A percentile compares a stretch with the other conserved stretches of the same genome.
phyloP scores from a whole-genome alignment of 2,329 filamentous ascomycete genomes.

The Pochonia chlamydosporia region DNA sequence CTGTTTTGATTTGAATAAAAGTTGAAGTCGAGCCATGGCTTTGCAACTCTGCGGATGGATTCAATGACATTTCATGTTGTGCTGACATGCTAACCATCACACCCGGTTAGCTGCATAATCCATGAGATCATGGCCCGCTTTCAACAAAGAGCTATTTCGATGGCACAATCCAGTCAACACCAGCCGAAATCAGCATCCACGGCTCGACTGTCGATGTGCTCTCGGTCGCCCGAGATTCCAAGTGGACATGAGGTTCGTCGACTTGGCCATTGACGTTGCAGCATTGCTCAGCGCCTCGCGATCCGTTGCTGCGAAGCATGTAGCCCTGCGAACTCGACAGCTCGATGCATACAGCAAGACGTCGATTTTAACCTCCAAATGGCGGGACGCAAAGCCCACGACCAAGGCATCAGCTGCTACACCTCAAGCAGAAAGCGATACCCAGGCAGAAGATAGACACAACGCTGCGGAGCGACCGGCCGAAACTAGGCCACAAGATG shows the following conservation, averaged over 20 bases:
- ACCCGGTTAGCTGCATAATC: conserved; percentile 25
- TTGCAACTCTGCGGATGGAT: not conserved
- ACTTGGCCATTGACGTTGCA: conserved; percentile 62
- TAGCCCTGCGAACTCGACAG: conserved; percentile 51
- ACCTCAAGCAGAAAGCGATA: not conserved
- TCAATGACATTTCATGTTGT: not conserved
- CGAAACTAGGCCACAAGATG: not conserved
- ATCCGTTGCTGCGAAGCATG: conserved; percentile 58
- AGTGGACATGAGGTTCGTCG: conserved; percentile 53
- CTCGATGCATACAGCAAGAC: conserved; percentile 43
- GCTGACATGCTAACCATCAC: not conserved
- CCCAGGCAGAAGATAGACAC: not conserved
- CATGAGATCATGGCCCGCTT: conserved; percentile 15
- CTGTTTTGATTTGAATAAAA: not conserved
- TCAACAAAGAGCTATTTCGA: not conserved
- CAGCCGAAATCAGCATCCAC: not conserved
- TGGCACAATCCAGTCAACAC: not conserved
- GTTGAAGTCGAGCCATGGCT: not conserved
- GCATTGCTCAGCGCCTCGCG: conserved; percentile 65
- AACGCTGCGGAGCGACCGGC: not conserved
- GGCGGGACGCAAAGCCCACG: conserved; percentile 20
- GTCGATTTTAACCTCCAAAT: conserved; percentile 34
- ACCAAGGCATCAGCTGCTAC: not conserved
- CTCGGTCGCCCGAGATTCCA: conserved; percentile 15
- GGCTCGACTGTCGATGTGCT: conserved; percentile 16